Evolutionary conservation across 495 filamentous ascomycete species (phyloP), one percentile per base, ranked within the genome.

Genomic region (Penicillium daleae): DNA sequence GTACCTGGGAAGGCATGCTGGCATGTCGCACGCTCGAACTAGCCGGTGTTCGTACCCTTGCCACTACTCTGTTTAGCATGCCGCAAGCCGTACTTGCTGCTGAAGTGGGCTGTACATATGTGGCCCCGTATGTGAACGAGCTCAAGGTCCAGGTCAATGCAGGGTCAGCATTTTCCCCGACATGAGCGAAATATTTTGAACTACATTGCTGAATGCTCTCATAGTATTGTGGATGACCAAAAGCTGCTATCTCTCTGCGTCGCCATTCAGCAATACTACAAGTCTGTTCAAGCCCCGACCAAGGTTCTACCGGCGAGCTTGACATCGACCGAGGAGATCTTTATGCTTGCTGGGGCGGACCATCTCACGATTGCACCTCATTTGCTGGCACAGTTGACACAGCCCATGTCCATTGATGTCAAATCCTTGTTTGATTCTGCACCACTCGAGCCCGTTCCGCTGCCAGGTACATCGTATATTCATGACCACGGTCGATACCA

Each of bases 61-160:
- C 85, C 8, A 89, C 88, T 1, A 87, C 84, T 2, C 67, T 90
- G 2, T 89, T 88, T 62, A 84, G 82, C 19, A 71, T 87, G 39
- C 72, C 79, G 40, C 88, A 89, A 63, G 85, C 85, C 0, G 75
- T 76, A 0, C 74, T 88, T 0, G 86, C 86, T 19, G 82, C 74
- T 3, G 82, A 85, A 29, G 83, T 78, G 4, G 81, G 81, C 22
- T 89, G 85, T 61, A 78, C 78, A 0, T 89, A 88, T 60, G 80
- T 89, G 39, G 83, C 85, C 3, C 85, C 86, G 3, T 90, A 87
- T 53, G 82, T 90, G 52, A 86, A 90, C 55, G 86, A 89, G 53
- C 68, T 90, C 22, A 85, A 82, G 58, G 87, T 86, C 5, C 85
- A 88, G 54, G 83, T 89, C 59, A 80, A 85, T 19, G 56, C 73